Evolutionary conservation across 2,329 filamentous ascomycete genomes (phyloP).

Genomic region (Cladosporium austrohemisphaericum): DNA sequence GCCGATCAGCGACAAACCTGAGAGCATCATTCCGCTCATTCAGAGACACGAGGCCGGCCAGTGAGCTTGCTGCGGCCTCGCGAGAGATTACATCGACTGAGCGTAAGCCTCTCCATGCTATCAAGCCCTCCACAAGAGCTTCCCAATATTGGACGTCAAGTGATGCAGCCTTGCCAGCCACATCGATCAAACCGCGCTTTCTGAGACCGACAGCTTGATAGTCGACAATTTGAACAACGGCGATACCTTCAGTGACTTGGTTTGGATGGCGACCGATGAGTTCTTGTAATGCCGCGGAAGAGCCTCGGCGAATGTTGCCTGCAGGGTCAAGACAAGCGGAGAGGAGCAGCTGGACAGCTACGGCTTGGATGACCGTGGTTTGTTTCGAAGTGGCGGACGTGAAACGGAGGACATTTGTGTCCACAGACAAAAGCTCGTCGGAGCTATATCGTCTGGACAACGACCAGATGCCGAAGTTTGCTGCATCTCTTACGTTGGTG

Average conservation of each 20-base stretch:
- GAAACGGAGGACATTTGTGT: conserved; percentile 27
- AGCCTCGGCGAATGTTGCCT: conserved; percentile 87
- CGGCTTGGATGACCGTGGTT: conserved; percentile 51
- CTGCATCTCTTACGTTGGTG: conserved; percentile 87
- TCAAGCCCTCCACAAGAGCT: conserved; percentile 65
- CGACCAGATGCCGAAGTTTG: conserved; percentile 95
- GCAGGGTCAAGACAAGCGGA: conserved; percentile 82
- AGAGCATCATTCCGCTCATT: conserved; percentile 34
- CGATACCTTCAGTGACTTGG: conserved; percentile 74
- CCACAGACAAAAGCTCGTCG: conserved; percentile 65
- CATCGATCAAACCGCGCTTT: conserved; percentile 73
- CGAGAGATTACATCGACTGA: conserved; percentile 73
- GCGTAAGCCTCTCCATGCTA: conserved; percentile 85
- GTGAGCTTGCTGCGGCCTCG: conserved; percentile 65
- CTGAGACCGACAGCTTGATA: conserved; percentile 91
- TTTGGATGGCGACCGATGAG: conserved; percentile 90
- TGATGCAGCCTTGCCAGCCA: conserved; percentile 65
- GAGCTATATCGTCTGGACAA: conserved; percentile 83
- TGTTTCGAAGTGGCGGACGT: neutral
- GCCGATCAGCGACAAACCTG: conserved; percentile 25
- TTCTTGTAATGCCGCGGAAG: conserved; percentile 91
- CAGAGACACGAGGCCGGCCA: conserved; percentile 52
- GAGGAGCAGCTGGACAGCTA: conserved; percentile 77
- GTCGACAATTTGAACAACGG: conserved; percentile 83
- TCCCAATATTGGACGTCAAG: conserved; percentile 63